Evolutionary conservation across 192 early-diverging fungal genomes (phyloP).

Genomic region (Backusella psychrophila): DNA sequence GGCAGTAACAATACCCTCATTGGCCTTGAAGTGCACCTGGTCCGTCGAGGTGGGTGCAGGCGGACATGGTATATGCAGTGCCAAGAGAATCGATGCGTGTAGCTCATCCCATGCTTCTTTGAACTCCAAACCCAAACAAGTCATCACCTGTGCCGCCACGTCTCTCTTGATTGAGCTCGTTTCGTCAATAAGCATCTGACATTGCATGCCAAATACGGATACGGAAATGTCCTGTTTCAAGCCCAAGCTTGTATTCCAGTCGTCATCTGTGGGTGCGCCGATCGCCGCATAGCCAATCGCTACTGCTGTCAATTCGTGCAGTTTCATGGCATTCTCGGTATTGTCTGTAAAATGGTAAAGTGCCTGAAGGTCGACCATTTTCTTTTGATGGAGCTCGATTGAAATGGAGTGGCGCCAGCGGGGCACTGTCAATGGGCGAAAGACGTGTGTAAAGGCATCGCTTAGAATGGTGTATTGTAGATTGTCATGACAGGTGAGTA

Average conservation of each 20-base stretch:
- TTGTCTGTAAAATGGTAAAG: conserved; percentile 6
- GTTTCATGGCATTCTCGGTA: conserved; percentile 1
- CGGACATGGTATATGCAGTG: no score
- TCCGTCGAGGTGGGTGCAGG: neutral
- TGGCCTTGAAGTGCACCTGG: neutral
- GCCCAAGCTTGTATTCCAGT: neutral
- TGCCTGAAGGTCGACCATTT: neutral
- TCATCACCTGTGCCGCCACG: conserved; percentile 12
- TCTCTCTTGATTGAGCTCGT: neutral
- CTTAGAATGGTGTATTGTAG: neutral
- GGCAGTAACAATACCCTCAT: neutral
- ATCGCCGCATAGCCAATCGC: conserved; percentile 8
- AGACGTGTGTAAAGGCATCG: neutral
- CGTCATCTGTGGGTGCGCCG: neutral
- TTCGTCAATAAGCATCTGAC: neutral
- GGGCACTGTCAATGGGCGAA: neutral
- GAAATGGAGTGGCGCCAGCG: neutral
- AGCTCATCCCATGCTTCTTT: neutral
- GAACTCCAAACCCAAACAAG: neutral
- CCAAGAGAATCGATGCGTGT: no score
- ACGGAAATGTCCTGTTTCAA: neutral
- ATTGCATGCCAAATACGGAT: conserved; percentile 7
- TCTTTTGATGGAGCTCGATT: neutral
- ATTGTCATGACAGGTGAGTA: conserved; percentile 5
- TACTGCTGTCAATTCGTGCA: conserved; percentile 7